phyloP scores from a whole-genome alignment of 2,329 filamentous ascomycete species.

The Alternaria incomplexa region DNA sequence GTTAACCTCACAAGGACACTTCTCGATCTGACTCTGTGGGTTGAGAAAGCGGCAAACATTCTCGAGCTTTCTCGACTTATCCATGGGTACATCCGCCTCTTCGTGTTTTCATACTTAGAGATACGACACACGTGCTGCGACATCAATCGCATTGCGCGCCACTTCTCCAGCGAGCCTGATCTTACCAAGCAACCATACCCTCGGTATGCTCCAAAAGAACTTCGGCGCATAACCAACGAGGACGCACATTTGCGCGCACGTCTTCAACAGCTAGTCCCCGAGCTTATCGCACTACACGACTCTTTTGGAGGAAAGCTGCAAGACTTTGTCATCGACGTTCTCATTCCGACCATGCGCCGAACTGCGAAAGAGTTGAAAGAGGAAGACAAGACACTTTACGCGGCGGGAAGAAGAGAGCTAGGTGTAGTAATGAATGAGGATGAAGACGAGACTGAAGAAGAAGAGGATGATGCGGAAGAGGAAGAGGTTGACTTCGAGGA shows the following conservation, averaged over 20 bases:
- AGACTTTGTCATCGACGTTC: neutral
- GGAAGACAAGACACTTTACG: neutral
- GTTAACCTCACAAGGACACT: rapidly evolving
- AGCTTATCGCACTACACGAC: neutral
- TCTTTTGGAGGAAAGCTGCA: neutral
- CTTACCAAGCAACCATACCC: neutral
- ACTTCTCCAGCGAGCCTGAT: no score
- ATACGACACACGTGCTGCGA: neutral
- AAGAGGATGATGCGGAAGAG: neutral
- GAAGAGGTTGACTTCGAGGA: neutral
- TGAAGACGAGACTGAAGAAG: rapidly evolving
- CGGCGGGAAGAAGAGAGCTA: neutral
- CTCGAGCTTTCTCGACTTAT: neutral
- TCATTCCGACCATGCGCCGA: neutral
- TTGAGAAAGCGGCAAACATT: rapidly evolving
- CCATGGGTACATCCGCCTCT: rapidly evolving
- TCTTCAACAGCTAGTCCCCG: neutral
- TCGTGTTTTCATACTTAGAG: neutral
- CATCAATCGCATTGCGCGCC: neutral
- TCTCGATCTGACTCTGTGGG: neutral
- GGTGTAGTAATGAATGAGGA: neutral
- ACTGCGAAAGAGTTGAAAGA: neutral
- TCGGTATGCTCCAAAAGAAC: neutral
- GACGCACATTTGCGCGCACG: neutral
- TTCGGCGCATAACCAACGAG: neutral